A percentile compares a stretch with the other conserved stretches of the same genome.
phyloP scores from a whole-genome alignment of 1,284 basidiomycete genomes.

The Puccinia coronata region DNA sequence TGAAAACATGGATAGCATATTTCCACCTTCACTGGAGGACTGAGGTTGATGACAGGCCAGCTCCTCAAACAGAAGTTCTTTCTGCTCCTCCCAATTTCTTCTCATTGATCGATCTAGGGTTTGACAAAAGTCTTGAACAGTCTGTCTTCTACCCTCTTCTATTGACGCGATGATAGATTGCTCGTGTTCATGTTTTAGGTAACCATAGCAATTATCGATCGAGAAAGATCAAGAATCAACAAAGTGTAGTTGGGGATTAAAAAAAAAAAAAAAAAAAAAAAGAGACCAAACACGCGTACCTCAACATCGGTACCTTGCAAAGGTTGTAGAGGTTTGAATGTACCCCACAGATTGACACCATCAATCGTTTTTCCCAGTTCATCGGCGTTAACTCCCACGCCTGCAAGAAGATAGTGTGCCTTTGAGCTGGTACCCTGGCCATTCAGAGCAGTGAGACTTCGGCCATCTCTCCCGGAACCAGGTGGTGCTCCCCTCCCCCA shows the following conservation, averaged over 20 bases:
- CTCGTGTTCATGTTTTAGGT: constrained; percentile 85
- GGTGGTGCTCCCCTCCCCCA: constrained; percentile 48
- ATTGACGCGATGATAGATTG: constrained; percentile 91
- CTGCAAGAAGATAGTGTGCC: constrained; percentile 69
- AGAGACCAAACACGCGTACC: constrained; percentile 28
- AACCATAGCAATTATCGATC: constrained; percentile 62
- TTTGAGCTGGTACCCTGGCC: constrained; percentile 44
- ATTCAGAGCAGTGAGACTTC: constrained; percentile 50
- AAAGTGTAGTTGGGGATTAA: background rate
- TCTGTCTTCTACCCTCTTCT: constrained; percentile 76
- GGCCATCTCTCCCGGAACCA: constrained; percentile 51
- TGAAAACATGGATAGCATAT: constrained; percentile 47
- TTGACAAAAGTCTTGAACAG: constrained; percentile 79
- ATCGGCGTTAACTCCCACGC: constrained; percentile 83
- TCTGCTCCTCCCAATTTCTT: constrained; percentile 84
- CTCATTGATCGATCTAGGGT: constrained; percentile 74
- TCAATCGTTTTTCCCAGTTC: constrained; percentile 76
- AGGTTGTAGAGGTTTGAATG: constrained; percentile 83
- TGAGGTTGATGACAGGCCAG: constrained; percentile 67
- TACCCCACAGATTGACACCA: constrained; percentile 76
- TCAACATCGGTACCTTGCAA: constrained; percentile 86
- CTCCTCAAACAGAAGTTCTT: constrained; percentile 85
- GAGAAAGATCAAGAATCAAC: background rate
- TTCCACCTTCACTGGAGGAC: constrained; percentile 24
- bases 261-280: background rate